phyloP scores from a whole-genome alignment of 441 rosid species.

The Erodium chrysanthum region DNA sequence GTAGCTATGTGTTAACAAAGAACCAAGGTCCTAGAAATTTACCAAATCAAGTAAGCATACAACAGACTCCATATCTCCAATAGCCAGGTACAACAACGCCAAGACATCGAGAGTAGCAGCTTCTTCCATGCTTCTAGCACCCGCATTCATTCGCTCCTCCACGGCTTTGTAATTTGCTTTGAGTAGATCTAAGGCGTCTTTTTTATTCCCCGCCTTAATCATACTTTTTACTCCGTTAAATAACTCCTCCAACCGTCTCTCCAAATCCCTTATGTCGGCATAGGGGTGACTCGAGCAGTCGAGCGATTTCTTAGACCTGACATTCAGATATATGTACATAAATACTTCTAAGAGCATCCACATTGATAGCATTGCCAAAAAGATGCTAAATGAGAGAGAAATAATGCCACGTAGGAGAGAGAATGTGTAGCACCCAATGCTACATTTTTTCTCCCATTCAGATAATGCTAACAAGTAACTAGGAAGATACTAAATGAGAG shows the following conservation, averaged over 20 bases:
- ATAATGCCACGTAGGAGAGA: too few species aligned
- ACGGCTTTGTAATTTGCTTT: conserved; percentile 69
- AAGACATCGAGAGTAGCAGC: conserved; percentile 68
- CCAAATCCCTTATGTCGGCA: conserved; percentile 32
- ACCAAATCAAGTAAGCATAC: conserved; percentile 45
- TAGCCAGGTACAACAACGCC: conserved; percentile 61
- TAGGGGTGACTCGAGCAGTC: conserved; percentile 19
- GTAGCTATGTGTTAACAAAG: too few species aligned
- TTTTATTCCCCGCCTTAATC: conserved; percentile 44
- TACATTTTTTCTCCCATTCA: too few species aligned
- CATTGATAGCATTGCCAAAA: too few species aligned
- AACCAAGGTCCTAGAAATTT: conserved; percentile 9
- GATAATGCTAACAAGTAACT: too few species aligned
- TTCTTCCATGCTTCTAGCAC: conserved; percentile 55
- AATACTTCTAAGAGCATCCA: conserved; percentile 8
- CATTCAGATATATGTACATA: conserved; percentile 11
- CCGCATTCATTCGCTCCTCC: conserved; percentile 50
- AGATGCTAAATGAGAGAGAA: too few species aligned
- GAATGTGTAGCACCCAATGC: too few species aligned
- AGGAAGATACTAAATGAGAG: too few species aligned
- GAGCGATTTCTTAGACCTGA: conserved; percentile 28
- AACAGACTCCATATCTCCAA: conserved; percentile 52
- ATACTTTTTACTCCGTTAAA: conserved; percentile 56
- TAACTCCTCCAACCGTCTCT: conserved; percentile 58
- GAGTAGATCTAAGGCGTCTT: conserved; percentile 60